Base-by-base conservation (phyloP, 2,329 filamentous ascomycete species). In the Fusarium nygamai region DNA sequence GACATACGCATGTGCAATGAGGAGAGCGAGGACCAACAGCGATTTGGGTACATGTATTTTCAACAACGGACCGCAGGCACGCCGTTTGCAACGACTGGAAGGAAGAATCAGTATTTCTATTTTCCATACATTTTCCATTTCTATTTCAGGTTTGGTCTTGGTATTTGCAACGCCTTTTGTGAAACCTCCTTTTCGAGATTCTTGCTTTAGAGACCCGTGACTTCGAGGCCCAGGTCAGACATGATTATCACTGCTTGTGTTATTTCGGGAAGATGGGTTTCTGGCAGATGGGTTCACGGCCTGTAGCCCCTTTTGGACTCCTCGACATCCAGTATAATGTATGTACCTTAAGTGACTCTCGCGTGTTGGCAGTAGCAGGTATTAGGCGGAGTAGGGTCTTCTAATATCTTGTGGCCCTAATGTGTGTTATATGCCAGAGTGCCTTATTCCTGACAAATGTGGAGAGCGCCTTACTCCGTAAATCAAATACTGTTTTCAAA, bases 41-140 rank as follows among this genome's bases (percentile, higher is more conserved):
- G 48, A 59, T 48, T 59, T 47, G 51, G 33, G 56, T 65, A 64
- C 27, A 61, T 48, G 54, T 59, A 34, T 56, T 69, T 50, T 61
- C 44, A n/a, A 29, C 34, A 64, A 72, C 67, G 72, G 64, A 58
- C 34, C 56, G 70, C 69, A 67, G 72, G 73, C 72, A 67, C 69
- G 63, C 64, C 61, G 69, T 75, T 69, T 63, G 24, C 41, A 54
- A 36, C 39, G 47, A 61, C 11, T 61, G 39, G 34, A 46, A 59
- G 53, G 41, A 46, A 34, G 47, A 58, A 63, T 60, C 24, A 53
- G 58, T 48, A 53, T 39, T 58, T 41, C 34, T 71, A 43, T 67
- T 59, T 60, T n/a, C 43, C 61, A 58, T 48, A 8, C 47, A 47
- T 58, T 71, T 16, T 16, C 24, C 22, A 36, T 59, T 47, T 59